These are phyloP conservation scores for Rhododendron simsii DNA, from an alignment of 148 eudicot species.

Conservation along the genomic window DNA sequence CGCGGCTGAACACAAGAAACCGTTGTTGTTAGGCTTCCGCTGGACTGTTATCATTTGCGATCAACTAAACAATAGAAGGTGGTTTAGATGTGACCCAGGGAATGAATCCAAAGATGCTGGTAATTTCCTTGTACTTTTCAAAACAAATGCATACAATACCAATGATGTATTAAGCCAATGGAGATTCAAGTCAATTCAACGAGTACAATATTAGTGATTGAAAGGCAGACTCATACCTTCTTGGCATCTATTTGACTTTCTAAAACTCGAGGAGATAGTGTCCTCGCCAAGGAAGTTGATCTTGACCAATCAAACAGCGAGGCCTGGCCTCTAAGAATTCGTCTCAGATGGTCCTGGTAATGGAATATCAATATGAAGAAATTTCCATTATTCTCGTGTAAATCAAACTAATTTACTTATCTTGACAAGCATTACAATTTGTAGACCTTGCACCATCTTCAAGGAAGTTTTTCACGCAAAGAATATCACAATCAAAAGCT, in stretches of 20 bases:
- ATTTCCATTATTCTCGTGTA: background rate
- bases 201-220: background rate
- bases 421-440: background rate
- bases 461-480: background rate
- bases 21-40: background rate
- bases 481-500: background rate
- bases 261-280: constrained; percentile 88
- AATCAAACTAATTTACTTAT: background rate
- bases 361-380: constrained; percentile 3
- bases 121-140: background rate
- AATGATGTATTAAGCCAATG: background rate
- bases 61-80: background rate
- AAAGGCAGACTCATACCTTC: constrained; percentile 49
- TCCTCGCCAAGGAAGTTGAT: constrained; percentile 88
- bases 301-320: constrained; percentile 98
- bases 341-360: constrained; percentile 86
- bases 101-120: background rate
- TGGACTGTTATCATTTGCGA: background rate
- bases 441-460: background rate
- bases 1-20: background rate
- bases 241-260: constrained; percentile 98
- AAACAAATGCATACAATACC: background rate
- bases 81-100: background rate
- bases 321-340: constrained; percentile 96
- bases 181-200: background rate